Percentiles rank a stretch among this genome's conserved stretches.
These are phyloP conservation scores for Pochonia chlamydosporia DNA, from an alignment of 2,329 filamentous ascomycete species.

Conservation along the genomic window DNA sequence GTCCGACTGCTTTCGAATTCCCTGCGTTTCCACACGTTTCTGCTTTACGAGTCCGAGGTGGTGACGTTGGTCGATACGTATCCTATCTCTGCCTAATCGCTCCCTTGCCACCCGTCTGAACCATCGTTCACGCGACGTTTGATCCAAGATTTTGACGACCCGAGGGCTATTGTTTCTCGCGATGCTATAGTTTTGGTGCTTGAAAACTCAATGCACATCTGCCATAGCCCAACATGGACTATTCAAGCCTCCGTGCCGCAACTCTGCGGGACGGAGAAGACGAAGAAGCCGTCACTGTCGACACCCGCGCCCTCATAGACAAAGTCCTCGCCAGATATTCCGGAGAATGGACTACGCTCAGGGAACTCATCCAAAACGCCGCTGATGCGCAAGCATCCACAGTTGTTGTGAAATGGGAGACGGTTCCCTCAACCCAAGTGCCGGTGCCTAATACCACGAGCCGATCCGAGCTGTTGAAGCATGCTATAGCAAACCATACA, in stretches of 20 bases:
- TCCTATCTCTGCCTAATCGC: not conserved
- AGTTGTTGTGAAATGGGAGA: slow-evolving; percentile 90
- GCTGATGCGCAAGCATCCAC: slow-evolving; percentile 89
- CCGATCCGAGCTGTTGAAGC: slow-evolving; percentile 69
- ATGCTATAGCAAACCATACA: slow-evolving; percentile 79
- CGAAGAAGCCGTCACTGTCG: slow-evolving; percentile 96
- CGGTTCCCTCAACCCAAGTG: slow-evolving; percentile 72
- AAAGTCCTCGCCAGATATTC: slow-evolving; percentile 96
- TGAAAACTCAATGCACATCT: too few relatives aligned
- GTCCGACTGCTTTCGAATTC: not conserved
- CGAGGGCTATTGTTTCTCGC: not conserved
- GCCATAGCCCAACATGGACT: slow-evolving; percentile 51
- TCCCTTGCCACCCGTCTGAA: not conserved
- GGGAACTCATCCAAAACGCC: slow-evolving; percentile 97
- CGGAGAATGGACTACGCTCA: slow-evolving; percentile 84
- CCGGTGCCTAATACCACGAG: slow-evolving; percentile 62
- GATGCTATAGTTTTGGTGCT: slow-evolving; percentile 2
- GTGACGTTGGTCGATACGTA: not conserved
- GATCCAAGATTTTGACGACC: not conserved
- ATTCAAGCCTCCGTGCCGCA: slow-evolving; percentile 73
- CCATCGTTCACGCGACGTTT: not conserved
- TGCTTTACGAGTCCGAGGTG: not conserved
- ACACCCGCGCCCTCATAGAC: slow-evolving; percentile 93
- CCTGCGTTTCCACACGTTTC: not conserved
- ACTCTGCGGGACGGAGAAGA: slow-evolving; percentile 82